A percentile compares a stretch with the other conserved stretches of the same genome.
These are phyloP conservation scores for Penicillium bialowiezense DNA, from an alignment of 495 filamentous ascomycete species.

Conservation along the genomic window DNA sequence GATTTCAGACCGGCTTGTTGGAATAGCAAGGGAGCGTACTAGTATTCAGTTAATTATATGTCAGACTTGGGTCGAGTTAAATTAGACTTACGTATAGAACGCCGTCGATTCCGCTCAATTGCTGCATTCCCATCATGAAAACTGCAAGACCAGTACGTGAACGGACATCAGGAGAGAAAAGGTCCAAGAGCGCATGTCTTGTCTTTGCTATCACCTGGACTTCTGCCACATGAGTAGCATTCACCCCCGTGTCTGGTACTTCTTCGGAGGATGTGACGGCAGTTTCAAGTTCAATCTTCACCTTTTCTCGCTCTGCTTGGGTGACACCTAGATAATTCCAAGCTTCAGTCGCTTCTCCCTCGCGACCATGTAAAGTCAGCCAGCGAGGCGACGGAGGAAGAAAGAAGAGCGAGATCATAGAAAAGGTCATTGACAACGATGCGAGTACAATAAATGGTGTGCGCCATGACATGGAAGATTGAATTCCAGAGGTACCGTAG, in stretches of 20 bases:
- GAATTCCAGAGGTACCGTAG: constrained; percentile 51
- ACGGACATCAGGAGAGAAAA: constrained; percentile 44
- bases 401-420: constrained; percentile 30
- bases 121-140: constrained; percentile 46
- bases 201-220: not conserved
- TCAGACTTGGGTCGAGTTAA: not conserved
- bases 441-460: constrained; percentile 49
- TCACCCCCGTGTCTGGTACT: not conserved
- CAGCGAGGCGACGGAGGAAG: constrained; percentile 48
- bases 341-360: constrained; percentile 29
- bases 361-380: constrained; percentile 40
- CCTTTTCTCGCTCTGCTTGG: constrained; percentile 49
- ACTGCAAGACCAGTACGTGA: constrained; percentile 35
- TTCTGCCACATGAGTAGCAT: not conserved
- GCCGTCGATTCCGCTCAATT: constrained; percentile 20
- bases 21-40: constrained; percentile 54
- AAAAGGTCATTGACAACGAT: constrained; percentile 36
- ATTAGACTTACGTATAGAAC: constrained; percentile 47
- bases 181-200: constrained; percentile 17
- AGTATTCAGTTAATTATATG: not conserved
- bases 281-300: constrained; percentile 17
- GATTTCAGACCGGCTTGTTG: constrained; percentile 49
- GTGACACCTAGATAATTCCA: constrained; percentile 48
- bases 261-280: not conserved
- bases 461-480: constrained; percentile 56